A percentile compares a stretch with the other conserved stretches of the same genome.
Conservation (phyloP, 2,329 filamentous ascomycete species). For the Cyphellophora attinorum region DNA sequence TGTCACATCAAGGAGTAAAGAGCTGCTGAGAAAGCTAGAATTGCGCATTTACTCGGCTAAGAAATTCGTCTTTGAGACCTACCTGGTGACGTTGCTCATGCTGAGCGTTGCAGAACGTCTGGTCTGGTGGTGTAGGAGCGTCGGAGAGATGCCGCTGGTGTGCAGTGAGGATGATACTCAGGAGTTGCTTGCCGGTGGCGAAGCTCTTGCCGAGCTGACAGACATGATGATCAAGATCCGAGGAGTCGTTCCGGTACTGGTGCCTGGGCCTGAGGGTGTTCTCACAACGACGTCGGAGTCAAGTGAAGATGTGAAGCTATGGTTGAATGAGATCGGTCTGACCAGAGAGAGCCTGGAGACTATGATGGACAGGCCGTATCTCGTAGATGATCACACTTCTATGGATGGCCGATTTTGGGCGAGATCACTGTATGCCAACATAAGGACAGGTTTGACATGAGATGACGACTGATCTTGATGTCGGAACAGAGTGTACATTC, state of each 20-base stretch:
- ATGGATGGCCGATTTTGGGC: conserved; percentile 1
- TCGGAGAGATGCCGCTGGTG: too few species aligned
- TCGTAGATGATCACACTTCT: conserved; percentile 19
- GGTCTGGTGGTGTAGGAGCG: conserved; percentile 47
- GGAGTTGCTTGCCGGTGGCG: conserved; percentile 45
- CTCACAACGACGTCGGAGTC: not conserved
- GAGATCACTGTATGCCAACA: not conserved
- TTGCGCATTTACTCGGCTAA: conserved; percentile 50
- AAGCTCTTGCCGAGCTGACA: conserved; percentile 48
- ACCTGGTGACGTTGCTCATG: conserved; percentile 49
- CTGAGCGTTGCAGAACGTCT: conserved; percentile 52
- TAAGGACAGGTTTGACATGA: too few species aligned
- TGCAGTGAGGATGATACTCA: conserved; percentile 30
- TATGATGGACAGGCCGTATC: conserved; percentile 22
- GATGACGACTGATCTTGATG: too few species aligned
- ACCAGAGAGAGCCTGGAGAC: conserved; percentile 24
- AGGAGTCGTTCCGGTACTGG: conserved; percentile 32
- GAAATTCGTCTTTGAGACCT: conserved; percentile 48
- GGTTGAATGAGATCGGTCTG: conserved; percentile 33
- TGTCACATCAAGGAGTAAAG: conserved; percentile 41
- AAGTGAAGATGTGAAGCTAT: conserved; percentile 17
- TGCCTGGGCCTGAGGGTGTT: conserved; percentile 20
- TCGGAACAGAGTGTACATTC: too few species aligned
- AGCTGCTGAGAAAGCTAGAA: conserved; percentile 51
- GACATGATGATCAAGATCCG: conserved; percentile 51